Base-by-base conservation (phyloP, 768 basidiomycete species). In the Agaricus subrufescens region DNA sequence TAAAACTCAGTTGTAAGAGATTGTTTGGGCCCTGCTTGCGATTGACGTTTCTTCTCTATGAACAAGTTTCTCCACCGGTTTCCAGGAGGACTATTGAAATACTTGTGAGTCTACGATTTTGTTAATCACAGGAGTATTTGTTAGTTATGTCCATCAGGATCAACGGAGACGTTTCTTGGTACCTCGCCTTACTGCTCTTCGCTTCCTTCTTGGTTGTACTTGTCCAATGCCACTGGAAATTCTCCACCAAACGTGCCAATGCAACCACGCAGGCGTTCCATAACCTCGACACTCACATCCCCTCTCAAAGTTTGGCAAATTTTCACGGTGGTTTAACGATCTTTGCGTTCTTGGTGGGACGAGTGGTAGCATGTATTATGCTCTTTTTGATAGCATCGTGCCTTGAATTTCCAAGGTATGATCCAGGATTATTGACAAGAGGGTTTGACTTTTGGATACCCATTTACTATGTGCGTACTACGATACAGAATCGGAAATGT, bases 271-370 rank as follows among this genome's bases (percentile, higher is more conserved):
- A 7, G 7, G 37, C 37, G 14, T 14, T 38, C 8, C 8, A 38
- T 7, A 14, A 14, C 14, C 37, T 8, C 37, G 37, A 38, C 37
- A 14, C 7, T 14, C 37, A 7, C 37, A 7, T 8, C 14, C 37
- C 37, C 37, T 1, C 37, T 38, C 8, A 12, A 27, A 31, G 14
- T 19, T 79, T 81, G 60, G 65, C 82, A 26, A 52, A 63, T n/a
- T 60, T 66, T 14, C 75, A 79, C 50, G 80, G 82, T 4, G 83
- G 83, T 11, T 59, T 63, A 4, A 66, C 66, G 12, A 76, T 82
- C 27, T 83, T 81, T 64, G 62, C 65, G 11, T 77, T 77, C 66
- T 78, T 78, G 59, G 51, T 82, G 25, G 60, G 71, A 1, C 74
- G 84, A n/a, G 67, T 83, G 4, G 50, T 79, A 2, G 73, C 74